Evolutionary conservation across 495 filamentous ascomycete species (phyloP).

Genomic region (Cercophora newfieldiana): DNA sequence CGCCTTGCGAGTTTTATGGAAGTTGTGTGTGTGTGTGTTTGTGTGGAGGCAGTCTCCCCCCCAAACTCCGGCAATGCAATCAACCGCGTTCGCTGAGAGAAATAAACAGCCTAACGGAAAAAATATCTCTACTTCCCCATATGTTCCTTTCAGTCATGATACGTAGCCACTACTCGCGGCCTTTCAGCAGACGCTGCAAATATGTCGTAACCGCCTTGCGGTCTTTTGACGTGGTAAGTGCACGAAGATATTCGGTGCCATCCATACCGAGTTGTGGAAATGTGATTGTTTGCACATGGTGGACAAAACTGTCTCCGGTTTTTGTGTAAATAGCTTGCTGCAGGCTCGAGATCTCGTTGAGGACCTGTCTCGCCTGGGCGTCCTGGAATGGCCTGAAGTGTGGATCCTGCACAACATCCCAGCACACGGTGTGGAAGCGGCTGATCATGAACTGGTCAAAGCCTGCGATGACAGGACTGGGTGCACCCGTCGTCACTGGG

Average conservation of each 20-base stretch:
- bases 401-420: conserved; percentile 74
- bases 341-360: conserved; percentile 78
- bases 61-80: conserved; percentile 7
- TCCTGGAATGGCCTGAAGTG: conserved; percentile 76
- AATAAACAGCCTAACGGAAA: neutral
- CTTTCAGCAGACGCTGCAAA: conserved; percentile 46
- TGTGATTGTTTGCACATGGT: conserved; percentile 48
- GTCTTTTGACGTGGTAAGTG: conserved; percentile 50
- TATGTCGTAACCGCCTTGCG: conserved; percentile 51
- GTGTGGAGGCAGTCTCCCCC: conserved; percentile 4
- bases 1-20: neutral
- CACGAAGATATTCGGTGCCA: conserved; percentile 49
- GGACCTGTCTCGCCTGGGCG: conserved; percentile 78
- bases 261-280: conserved; percentile 51
- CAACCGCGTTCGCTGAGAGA: neutral
- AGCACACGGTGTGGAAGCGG: conserved; percentile 84
- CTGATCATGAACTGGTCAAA: conserved; percentile 87
- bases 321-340: conserved; percentile 88
- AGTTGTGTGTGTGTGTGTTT: neutral
- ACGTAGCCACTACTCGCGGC: conserved; percentile 2
- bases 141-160: neutral
- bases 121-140: neutral
- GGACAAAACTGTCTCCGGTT: conserved; percentile 62
- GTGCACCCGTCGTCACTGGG: conserved; percentile 43
- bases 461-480: conserved; percentile 67